Evolutionary conservation across 352 stramenopile genomes (phyloP).

Genomic region (Aphanomyces astaci): DNA sequence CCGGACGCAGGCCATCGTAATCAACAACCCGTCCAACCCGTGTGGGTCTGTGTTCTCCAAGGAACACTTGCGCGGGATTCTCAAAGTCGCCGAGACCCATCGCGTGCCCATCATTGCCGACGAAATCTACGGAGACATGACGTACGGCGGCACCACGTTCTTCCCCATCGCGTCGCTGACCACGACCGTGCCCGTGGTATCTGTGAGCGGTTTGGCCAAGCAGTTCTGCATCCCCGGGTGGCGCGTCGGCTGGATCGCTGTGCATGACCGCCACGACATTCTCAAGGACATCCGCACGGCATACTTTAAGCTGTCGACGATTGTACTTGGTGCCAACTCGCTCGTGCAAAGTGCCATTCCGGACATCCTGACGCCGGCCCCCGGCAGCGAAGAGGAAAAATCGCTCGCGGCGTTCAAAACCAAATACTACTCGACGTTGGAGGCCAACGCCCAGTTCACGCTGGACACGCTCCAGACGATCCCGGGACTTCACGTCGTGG

Average conservation of each 20-base stretch:
- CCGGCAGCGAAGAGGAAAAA: slow-evolving; percentile 47
- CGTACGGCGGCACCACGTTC: slow-evolving; percentile 62
- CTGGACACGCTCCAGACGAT: slow-evolving; percentile 63
- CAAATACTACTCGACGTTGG: slow-evolving; percentile 70
- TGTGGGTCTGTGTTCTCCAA: slow-evolving; percentile 92
- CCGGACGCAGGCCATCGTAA: slow-evolving; percentile 86
- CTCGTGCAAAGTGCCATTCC: slow-evolving; percentile 84
- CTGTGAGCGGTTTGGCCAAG: slow-evolving; percentile 88
- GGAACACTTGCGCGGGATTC: slow-evolving; percentile 63
- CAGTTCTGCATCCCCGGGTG: slow-evolving; percentile 94
- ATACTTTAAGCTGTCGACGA: slow-evolving; percentile 88
- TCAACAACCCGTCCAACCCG: slow-evolving; percentile 95
- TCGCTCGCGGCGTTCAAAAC: slow-evolving; percentile 75
- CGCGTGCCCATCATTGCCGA: slow-evolving; percentile 90
- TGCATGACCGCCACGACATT: slow-evolving; percentile 85
- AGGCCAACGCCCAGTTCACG: slow-evolving; percentile 83
- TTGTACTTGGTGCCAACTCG: slow-evolving; percentile 88
- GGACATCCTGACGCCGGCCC: slow-evolving; percentile 60
- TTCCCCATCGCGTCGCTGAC: slow-evolving; percentile 79
- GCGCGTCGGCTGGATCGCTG: slow-evolving; percentile 92
- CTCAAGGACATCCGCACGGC: slow-evolving; percentile 78
- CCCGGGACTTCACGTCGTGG: slow-evolving; percentile 76
- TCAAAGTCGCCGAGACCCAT: slow-evolving; percentile 69
- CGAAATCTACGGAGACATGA: slow-evolving; percentile 82
- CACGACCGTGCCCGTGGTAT: slow-evolving; percentile 71